Base-by-base conservation (phyloP, 2,329 filamentous ascomycete species). In the Hirsutella minnesotensis region DNA sequence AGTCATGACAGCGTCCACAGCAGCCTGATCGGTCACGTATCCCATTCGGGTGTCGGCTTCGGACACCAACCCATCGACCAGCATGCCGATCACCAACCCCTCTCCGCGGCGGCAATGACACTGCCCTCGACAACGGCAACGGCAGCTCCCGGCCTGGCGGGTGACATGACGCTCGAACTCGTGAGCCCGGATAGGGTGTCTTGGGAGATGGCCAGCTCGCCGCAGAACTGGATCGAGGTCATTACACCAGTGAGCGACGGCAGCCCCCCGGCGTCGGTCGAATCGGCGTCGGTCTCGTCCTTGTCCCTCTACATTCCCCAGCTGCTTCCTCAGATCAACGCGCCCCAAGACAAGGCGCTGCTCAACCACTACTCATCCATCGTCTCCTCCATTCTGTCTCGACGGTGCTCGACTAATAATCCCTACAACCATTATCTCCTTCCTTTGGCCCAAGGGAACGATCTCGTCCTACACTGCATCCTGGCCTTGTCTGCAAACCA, bases 291-390 rank as follows among this genome's bases (percentile, higher is more conserved):
- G 20, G 35, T 43, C 31, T 27, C 48, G 2, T 51, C 54, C 2
- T 48, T 60, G 30, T 56, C 53, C 2, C 39, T 58, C 15, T 59
- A 59, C 38, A 46, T 58, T 3, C 56, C 55, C 12, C 55, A 54
- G 22, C 27, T 59, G 16, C 45, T 59, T 10, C 59, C 59, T 12
- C 56, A 60, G 41, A 43, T 62, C 16, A 46, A 43, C 9, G 51
- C 52, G 7, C 47, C 55, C 3, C 47, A 57, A 36, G 59, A 62
- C 42, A 56, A 52, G 40, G 57, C 56, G 16, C 47, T 62, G 2
- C 50, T 62, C 35, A 61, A 62, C 43, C 59, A 62, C 44, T 62
- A 60, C 38, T 53, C 54, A 0, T 57, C 53, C 19, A 59, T 62
- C 10, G 59, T 62, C 13, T 56, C 58, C 0, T 52, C 56, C 2